Conservation (phyloP, 2,329 filamentous ascomycete genomes). For the Cladosporium halotolerans region DNA sequence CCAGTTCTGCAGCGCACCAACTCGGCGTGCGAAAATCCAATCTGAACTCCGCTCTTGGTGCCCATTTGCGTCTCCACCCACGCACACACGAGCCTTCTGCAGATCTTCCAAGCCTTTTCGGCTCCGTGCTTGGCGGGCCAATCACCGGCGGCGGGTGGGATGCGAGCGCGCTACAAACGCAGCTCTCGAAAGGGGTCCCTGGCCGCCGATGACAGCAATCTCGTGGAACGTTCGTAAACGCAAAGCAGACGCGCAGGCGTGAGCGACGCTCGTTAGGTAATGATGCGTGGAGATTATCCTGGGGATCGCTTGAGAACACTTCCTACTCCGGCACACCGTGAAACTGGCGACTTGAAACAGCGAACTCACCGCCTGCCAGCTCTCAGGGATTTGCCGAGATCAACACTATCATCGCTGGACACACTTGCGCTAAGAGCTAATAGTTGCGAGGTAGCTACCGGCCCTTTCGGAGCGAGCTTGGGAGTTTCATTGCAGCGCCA, state of each 20-base stretch:
- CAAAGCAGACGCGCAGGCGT: neutral
- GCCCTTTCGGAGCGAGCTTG: no score
- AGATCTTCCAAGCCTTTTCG: constrained; percentile 10
- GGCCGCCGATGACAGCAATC: neutral
- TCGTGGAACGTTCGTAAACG: neutral
- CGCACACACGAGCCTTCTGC: constrained; percentile 11
- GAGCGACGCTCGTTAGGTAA: neutral
- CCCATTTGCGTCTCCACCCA: neutral
- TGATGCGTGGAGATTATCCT: constrained; percentile 4
- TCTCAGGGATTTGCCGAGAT: no score
- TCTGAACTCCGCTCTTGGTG: neutral
- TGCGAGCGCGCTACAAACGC: neutral
- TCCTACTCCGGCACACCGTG: neutral
- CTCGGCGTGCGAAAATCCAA: constrained; percentile 8
- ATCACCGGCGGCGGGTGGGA: neutral
- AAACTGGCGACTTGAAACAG: neutral
- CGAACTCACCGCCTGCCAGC: neutral
- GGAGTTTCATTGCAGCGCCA: no score
- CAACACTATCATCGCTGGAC: no score
- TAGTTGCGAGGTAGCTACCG: no score
- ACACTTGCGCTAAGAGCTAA: no score
- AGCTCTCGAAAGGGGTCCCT: neutral
- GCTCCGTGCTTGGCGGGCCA: constrained; percentile 2
- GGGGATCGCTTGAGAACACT: constrained; percentile 2
- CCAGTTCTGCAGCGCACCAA: constrained; percentile 2